phyloP scores from a whole-genome alignment of 257 asterid species.

The Solanum sitiens region DNA sequence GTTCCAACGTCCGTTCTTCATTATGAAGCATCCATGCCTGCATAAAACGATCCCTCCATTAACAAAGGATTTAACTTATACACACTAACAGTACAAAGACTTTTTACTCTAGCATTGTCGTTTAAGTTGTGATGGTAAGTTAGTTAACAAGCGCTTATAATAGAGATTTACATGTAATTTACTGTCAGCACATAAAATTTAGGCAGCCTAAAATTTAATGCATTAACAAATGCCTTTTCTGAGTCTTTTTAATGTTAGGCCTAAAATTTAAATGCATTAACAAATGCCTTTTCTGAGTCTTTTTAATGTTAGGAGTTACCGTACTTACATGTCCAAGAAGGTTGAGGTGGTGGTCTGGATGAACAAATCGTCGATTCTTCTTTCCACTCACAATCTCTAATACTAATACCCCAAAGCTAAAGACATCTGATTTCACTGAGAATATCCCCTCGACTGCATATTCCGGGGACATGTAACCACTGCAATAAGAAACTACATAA shows the following conservation, averaged over 20 bases:
- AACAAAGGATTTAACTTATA: background rate
- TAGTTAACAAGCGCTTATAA: background rate
- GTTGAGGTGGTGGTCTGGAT: constrained; percentile 15
- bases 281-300: background rate
- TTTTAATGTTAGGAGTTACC: background rate
- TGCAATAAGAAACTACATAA: background rate
- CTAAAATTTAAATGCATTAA: background rate
- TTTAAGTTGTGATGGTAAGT: background rate
- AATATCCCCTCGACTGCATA: constrained; percentile 16
- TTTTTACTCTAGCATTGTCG: background rate
- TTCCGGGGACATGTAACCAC: constrained; percentile 12
- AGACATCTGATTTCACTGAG: constrained; percentile 24
- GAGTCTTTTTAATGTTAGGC: background rate
- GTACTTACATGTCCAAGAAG: constrained; percentile 20
- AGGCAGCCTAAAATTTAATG: no score
- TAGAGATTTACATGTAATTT: background rate
- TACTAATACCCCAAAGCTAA: constrained; percentile 19
- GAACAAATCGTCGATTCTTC: constrained; percentile 13
- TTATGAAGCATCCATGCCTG: constrained; percentile 20
- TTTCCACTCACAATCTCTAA: constrained; percentile 22
- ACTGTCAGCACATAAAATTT: background rate
- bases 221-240: background rate
- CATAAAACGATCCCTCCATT: background rate
- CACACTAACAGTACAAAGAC: background rate
- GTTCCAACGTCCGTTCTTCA: constrained; percentile 10